Conservation (phyloP, 768 basidiomycete genomes). For the Xanthoconium purpureum region DNA sequence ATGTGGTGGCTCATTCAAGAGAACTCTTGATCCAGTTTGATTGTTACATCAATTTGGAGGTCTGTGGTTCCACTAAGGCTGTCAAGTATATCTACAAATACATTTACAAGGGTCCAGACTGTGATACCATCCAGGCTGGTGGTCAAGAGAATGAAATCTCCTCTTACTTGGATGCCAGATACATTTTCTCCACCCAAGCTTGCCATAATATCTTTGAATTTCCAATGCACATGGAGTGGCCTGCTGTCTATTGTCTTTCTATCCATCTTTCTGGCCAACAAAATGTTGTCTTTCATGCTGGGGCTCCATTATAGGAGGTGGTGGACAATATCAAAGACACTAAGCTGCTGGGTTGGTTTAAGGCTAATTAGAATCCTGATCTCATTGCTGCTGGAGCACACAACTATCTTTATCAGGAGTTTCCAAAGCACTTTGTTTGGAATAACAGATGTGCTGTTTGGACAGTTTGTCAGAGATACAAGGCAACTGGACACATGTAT, state of each 20-base stretch:
- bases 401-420: slow-evolving; percentile 32
- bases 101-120: too few relatives aligned
- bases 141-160: too few relatives aligned
- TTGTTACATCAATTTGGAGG: too few relatives aligned
- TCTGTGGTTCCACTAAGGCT: too few relatives aligned
- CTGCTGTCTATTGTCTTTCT: slow-evolving; percentile 2
- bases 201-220: slow-evolving; percentile 4
- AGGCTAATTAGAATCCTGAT: background rate
- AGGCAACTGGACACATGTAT: slow-evolving; percentile 15
- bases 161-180: too few relatives aligned
- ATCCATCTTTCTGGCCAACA: background rate
- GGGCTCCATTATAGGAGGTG: background rate
- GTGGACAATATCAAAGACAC: background rate
- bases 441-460: slow-evolving; percentile 12
- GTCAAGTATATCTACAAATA: too few relatives aligned
- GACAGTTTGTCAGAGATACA: slow-evolving; percentile 30
- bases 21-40: too few relatives aligned
- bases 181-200: background rate
- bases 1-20: too few relatives aligned
- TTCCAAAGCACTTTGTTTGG: slow-evolving; percentile 32
- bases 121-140: too few relatives aligned
- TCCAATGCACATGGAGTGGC: slow-evolving; percentile 4
- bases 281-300: background rate
- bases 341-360: background rate
- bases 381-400: background rate